A percentile compares a stretch with the other conserved stretches of the same genome.
These are phyloP conservation scores for Penicillium verhagenii DNA, from an alignment of 495 filamentous ascomycete species.

Conservation along the genomic window DNA sequence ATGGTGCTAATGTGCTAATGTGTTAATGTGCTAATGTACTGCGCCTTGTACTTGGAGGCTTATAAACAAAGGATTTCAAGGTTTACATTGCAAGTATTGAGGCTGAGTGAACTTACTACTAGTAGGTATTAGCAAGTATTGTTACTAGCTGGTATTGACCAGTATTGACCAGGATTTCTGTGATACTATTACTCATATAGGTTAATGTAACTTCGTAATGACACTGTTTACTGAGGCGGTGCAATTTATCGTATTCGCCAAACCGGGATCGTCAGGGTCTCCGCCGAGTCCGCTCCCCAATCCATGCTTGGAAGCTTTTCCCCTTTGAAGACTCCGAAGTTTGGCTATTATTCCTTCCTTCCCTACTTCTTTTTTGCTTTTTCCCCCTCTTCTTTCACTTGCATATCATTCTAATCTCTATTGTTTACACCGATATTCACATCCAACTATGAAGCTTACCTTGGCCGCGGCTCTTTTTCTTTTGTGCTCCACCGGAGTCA, in stretches of 20 bases:
- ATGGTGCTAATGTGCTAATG: too few relatives aligned
- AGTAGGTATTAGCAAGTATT: too few relatives aligned
- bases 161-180: too few relatives aligned
- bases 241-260: not conserved
- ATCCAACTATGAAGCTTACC: slow-evolving; percentile 32
- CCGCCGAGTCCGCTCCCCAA: not conserved
- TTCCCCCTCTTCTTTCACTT: not conserved
- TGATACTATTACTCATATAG: too few relatives aligned
- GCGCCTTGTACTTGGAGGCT: too few relatives aligned
- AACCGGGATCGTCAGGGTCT: not conserved
- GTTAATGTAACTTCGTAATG: too few relatives aligned
- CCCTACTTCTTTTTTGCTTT: not conserved
- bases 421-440: not conserved
- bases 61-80: too few relatives aligned
- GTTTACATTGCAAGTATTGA: too few relatives aligned
- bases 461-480: slow-evolving; percentile 26
- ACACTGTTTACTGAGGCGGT: too few relatives aligned
- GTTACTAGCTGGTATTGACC: too few relatives aligned
- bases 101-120: too few relatives aligned
- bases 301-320: not conserved
- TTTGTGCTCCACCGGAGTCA: slow-evolving; percentile 30
- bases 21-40: too few relatives aligned
- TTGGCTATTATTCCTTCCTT: not conserved
- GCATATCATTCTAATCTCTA: not conserved
- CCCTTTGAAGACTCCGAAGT: not conserved